Evolutionary conservation across 2,329 filamentous ascomycete species (phyloP), one percentile per base, ranked within the genome.

Genomic region (Ascochyta pisi): DNA sequence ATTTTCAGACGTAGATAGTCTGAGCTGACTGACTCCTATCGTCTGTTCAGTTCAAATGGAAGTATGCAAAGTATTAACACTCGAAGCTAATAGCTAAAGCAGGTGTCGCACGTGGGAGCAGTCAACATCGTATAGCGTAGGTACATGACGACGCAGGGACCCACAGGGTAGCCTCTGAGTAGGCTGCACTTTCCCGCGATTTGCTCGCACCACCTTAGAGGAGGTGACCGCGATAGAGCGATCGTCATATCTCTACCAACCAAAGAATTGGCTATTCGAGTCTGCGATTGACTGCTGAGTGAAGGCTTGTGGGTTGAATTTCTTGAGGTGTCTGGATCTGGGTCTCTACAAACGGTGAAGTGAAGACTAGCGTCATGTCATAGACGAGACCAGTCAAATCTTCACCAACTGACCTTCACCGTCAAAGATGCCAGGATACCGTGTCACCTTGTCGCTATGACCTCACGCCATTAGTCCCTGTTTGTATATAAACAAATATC

Each of bases 401-500:
- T 41, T 44, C 33, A 45, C 13, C 41, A 39, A 38, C 34, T 47
- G 34, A 37, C 42, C 35, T 45, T 47, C 52, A 56, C 53, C 29
- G 27, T 57, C 49, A 45, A 37, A 35, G 16, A 19, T 39, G 23
- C 42, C 29, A 27, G n/a, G 22, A 33, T 10, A 35, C 23, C 9
- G 39, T 38, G 4, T 15, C n/a, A 22, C 38, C 27, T 44, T 39
- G 13, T 37, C 26, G 40, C 24, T 23, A 24, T 15, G 26, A 50
- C 9, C 23, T n/a, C 39, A 24, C 35, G 34, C 24, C 19, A 23
- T 31, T n/a, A 29, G 23, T 49, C 9, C 33, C 9, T 56, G 41
- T 41, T 50, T 56, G 22, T 42, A 47, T 41, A 46, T 50, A 46
- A 55, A 50, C 46, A 50, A 19, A n/a, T 7, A 16, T 41, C 7